Conservation (phyloP, 768 basidiomycete genomes). For the Phaeotremella fagi region DNA sequence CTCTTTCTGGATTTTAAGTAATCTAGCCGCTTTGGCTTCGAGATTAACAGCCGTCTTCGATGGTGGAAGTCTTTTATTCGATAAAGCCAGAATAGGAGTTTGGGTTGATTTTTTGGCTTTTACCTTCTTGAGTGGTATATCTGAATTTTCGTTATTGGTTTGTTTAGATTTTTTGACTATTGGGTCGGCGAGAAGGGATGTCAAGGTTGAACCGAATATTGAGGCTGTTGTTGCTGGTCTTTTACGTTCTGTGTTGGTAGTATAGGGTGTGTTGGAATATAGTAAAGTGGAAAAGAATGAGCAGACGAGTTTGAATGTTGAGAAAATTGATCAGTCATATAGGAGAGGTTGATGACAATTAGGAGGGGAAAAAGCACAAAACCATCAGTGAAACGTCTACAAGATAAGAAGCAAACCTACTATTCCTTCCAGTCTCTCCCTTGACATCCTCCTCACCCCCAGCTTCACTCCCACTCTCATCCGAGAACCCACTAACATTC, state of each 20-base stretch:
- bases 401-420: no score
- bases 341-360: no score
- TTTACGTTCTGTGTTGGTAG: constrained; percentile 48
- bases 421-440: neutral
- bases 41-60: constrained; percentile 28
- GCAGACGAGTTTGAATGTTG: no score
- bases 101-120: constrained; percentile 2
- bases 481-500: no score
- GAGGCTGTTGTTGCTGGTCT: constrained; percentile 42
- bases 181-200: constrained; percentile 40
- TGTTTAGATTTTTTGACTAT: constrained; percentile 10
- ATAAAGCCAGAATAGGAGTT: constrained; percentile 42
- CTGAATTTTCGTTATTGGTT: neutral
- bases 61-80: constrained; percentile 35
- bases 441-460: neutral
- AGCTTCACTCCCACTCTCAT: neutral
- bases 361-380: neutral
- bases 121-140: neutral
- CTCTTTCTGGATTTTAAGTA: constrained; percentile 37
- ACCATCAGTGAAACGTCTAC: neutral
- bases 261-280: no score
- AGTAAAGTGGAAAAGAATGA: neutral
- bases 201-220: constrained; percentile 46
- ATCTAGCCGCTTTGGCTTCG: constrained; percentile 39
- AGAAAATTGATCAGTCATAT: no score